Evolutionary conservation across 495 filamentous ascomycete genomes (phyloP).

Genomic region (Penicillium cosmopolitanum): DNA sequence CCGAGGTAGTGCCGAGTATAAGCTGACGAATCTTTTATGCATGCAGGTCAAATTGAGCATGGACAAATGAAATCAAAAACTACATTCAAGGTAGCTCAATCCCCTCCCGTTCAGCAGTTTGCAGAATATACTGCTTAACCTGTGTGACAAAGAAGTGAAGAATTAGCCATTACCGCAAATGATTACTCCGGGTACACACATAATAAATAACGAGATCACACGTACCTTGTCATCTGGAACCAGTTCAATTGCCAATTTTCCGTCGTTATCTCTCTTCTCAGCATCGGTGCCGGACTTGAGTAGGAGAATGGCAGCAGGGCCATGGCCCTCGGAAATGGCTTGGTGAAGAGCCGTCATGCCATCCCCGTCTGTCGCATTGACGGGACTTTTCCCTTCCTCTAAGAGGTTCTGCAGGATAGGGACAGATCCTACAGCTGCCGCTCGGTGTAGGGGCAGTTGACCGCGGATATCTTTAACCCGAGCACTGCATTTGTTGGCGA

Average conservation of each 20-base stretch:
- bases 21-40: conserved; percentile 1
- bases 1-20: conserved; percentile 7
- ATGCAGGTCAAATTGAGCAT: neutral
- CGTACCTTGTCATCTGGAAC: conserved; percentile 79
- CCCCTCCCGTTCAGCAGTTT: conserved; percentile 82
- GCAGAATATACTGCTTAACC: conserved; percentile 77
- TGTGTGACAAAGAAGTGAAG: conserved; percentile 28
- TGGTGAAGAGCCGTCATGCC: conserved; percentile 92
- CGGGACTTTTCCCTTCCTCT: conserved; percentile 71
- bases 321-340: conserved; percentile 90
- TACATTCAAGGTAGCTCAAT: conserved; percentile 60
- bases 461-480: conserved; percentile 83
- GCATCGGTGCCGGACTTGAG: conserved; percentile 84
- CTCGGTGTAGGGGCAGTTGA: conserved; percentile 87
- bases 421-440: conserved; percentile 84
- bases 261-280: conserved; percentile 76
- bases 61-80: neutral
- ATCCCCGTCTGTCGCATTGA: conserved; percentile 84
- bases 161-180: conserved; percentile 1
- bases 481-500: conserved; percentile 75
- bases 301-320: conserved; percentile 80
- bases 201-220: neutral
- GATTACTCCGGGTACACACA: conserved; percentile 29
- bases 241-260: conserved; percentile 73
- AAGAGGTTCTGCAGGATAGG: conserved; percentile 84